Evolutionary conservation across 2,329 filamentous ascomycete species (phyloP), one percentile per base, ranked within the genome.

Genomic region (Colletotrichum theobromicola): DNA sequence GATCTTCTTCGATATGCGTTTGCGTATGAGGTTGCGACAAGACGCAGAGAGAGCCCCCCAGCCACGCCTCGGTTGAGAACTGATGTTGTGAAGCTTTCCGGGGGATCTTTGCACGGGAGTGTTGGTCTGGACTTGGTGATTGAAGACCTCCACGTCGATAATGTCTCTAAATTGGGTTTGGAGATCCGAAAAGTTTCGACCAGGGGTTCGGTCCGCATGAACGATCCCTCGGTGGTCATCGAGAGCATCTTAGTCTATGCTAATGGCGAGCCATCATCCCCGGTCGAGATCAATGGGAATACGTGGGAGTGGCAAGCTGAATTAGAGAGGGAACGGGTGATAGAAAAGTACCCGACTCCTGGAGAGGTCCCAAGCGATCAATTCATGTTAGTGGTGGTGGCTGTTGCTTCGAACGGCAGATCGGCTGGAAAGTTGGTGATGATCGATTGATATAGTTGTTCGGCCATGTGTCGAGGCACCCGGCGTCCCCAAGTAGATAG

Each of bases 1-100:
- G 76, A 77, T 0, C 35, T 85, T 10, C 50, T 85, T 15, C 69
- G 67, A 4, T 81, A 58, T n/a, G 72, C 74, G 4, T 75, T n/a
- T 24, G 62, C 74, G 21, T 75, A 58, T 18, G 72, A 75, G 26
- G 32, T 42, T 16, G 68, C 66, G 8, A 57, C 42, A 5, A 30
- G 32, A 28, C 63, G 58, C 6, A 62, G 73, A 26, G 57, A 67
- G 32, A 50, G 24, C 1, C 67, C 72, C 6, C 42, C 67, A 3
- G 16, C 53, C 8, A 21, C 67, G 13, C 72, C 62, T 10, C 24
- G 24, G 6, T 9, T 60, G 4, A 5, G 13, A 15, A 60, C 60
- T 15, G 57, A 64, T 10, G 2, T 28, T 3, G 7, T 50, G 3
- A 32, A 26, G 5, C 26, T 58, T 13, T 15, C 15, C 10, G 32